These are phyloP conservation scores for Flammula alnicola DNA, from an alignment of 1,284 basidiomycete genomes.

Conservation along the genomic window DNA sequence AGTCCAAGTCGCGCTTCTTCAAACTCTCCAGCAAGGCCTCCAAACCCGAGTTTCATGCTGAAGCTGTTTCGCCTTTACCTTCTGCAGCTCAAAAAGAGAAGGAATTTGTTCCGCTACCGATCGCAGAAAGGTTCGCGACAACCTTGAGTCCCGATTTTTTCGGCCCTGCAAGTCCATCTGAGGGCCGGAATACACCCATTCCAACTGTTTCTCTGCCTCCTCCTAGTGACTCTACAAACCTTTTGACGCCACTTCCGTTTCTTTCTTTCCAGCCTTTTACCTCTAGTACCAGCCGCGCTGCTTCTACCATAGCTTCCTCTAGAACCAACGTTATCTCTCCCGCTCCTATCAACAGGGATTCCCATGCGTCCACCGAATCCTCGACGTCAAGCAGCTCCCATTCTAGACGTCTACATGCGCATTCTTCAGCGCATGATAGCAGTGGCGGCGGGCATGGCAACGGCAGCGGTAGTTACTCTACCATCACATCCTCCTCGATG, in stretches of 20 bases:
- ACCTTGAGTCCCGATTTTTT: slow-evolving; percentile 27
- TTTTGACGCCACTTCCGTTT: slow-evolving; percentile 9
- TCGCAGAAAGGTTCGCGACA: slow-evolving; percentile 55
- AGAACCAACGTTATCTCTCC: neutral
- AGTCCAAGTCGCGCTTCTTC: slow-evolving; percentile 41
- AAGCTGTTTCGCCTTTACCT: slow-evolving; percentile 36
- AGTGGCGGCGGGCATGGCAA: slow-evolving; percentile 10
- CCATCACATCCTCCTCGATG: slow-evolving; percentile 21
- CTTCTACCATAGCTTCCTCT: neutral
- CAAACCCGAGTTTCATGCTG: slow-evolving; percentile 34
- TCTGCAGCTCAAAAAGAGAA: slow-evolving; percentile 37
- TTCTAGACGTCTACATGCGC: slow-evolving; percentile 18
- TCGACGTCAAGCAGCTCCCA: slow-evolving; percentile 22
- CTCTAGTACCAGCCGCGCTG: slow-evolving; percentile 1
- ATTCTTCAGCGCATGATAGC: slow-evolving; percentile 12
- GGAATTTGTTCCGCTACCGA: slow-evolving; percentile 46
- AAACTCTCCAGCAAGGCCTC: slow-evolving; percentile 38
- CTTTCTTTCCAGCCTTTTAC: slow-evolving; percentile 14
- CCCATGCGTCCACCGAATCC: slow-evolving; percentile 18
- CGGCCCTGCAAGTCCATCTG: neutral
- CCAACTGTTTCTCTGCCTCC: no score
- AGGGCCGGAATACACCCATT: neutral
- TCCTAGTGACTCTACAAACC: no score
- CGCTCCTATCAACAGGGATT: slow-evolving; percentile 5
- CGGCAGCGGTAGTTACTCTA: slow-evolving; percentile 20